phyloP scores from a whole-genome alignment of 169 alveolate species.

The Perkinsus olseni region DNA sequence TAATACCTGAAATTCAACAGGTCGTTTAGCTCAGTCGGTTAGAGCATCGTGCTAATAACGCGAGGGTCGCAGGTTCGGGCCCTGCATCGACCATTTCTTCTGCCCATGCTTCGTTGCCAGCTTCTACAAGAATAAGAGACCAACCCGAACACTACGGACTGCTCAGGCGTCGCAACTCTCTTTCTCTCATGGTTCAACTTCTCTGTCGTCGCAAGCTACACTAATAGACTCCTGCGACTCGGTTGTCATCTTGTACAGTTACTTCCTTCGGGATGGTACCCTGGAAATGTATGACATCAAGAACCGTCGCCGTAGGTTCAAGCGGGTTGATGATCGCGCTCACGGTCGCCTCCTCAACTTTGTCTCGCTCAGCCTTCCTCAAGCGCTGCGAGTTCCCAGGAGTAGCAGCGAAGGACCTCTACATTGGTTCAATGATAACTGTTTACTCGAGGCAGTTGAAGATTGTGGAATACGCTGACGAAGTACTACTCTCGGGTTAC shows the following conservation, averaged over 20 bases:
- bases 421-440: constrained; percentile 55
- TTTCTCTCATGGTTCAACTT: too few relatives aligned
- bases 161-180: too few relatives aligned
- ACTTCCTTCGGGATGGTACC: constrained; percentile 54
- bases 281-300: constrained; percentile 68
- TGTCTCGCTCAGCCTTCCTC: constrained; percentile 33
- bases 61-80: constrained; percentile 4
- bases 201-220: background rate
- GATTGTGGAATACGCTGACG: constrained; percentile 66
- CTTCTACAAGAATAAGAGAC: too few relatives aligned
- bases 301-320: constrained; percentile 37
- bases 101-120: background rate
- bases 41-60: constrained; percentile 3
- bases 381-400: constrained; percentile 58
- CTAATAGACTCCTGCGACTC: background rate
- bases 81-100: background rate
- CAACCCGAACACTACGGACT: too few relatives aligned
- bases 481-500: background rate
- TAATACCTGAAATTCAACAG: background rate
- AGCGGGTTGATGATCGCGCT: too few relatives aligned
- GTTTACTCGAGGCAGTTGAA: constrained; percentile 64
- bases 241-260: constrained; percentile 4
- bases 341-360: too few relatives aligned
- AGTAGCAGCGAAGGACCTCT: constrained; percentile 44
- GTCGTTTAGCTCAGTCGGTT: constrained; percentile 3